Conservation (phyloP, 441 rosid species). For the Croton laevigatus region DNA sequence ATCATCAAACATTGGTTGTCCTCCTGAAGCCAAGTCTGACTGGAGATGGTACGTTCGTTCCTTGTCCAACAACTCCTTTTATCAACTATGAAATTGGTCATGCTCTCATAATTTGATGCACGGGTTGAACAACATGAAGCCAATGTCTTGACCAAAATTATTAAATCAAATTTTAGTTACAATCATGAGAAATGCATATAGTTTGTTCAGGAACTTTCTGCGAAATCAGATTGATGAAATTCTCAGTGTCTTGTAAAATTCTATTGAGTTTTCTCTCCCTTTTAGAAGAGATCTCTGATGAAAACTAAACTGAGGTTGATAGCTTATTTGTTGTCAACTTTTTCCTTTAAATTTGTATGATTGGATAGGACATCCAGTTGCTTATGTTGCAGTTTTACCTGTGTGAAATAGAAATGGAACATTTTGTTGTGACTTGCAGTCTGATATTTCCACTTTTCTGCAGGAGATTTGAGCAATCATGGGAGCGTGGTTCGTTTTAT, state of each 20-base stretch:
- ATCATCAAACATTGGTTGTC: constrained; percentile 48
- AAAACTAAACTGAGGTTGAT: not conserved
- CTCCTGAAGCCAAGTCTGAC: constrained; percentile 63
- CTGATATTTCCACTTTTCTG: not conserved
- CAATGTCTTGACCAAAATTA: not conserved
- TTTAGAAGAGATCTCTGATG: not conserved
- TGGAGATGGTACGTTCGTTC: constrained; percentile 77
- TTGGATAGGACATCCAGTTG: not conserved
- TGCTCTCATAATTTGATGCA: not conserved
- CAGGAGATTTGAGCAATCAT: constrained; percentile 75
- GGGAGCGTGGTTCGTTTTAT: constrained; percentile 55
- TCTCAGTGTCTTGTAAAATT: not conserved
- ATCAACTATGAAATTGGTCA: not conserved
- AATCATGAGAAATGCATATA: not conserved
- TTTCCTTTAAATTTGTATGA: no score
- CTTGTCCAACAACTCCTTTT: not conserved
- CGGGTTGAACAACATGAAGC: not conserved
- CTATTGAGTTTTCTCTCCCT: not conserved
- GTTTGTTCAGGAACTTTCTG: not conserved
- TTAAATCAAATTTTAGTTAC: not conserved
- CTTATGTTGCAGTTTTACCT: not conserved
- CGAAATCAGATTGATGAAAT: not conserved
- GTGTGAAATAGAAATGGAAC: not conserved
- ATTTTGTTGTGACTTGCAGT: not conserved
- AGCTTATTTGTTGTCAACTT: not conserved